Conservation (phyloP, 1,284 basidiomycete genomes). For the Phellopilus nigrolimitatus region DNA sequence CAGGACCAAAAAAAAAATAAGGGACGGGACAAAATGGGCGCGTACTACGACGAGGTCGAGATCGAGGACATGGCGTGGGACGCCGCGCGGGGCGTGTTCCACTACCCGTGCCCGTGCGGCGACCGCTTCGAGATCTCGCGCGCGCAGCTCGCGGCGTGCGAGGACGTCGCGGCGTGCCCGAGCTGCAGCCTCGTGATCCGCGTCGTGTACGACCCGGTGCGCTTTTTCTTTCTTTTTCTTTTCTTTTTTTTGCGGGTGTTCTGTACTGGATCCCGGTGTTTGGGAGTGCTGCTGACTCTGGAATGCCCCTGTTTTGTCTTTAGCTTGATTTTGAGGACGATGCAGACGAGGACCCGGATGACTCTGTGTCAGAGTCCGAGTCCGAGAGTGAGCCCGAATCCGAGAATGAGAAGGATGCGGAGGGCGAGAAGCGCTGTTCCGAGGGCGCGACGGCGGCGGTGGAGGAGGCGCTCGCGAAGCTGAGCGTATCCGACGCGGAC, state of each 20-base stretch:
- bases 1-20: no score
- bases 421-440: conserved; percentile 28
- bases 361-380: conserved; percentile 23
- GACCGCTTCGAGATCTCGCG: conserved; percentile 97
- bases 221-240: conserved; percentile 1
- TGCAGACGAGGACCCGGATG: conserved; percentile 39
- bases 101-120: conserved; percentile 98
- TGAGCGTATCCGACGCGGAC: conserved; percentile 42
- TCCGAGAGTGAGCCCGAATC: conserved; percentile 37
- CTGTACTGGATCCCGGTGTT: neutral
- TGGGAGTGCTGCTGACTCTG: neutral
- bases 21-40: conserved; percentile 58
- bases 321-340: conserved; percentile 73
- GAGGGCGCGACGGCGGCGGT: conserved; percentile 46
- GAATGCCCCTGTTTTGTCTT: neutral
- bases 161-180: conserved; percentile 96
- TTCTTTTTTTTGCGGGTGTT: neutral
- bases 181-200: conserved; percentile 93
- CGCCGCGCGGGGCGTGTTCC: conserved; percentile 74
- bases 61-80: conserved; percentile 97
- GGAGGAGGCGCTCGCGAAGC: conserved; percentile 61
- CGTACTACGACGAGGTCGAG: conserved; percentile 89
- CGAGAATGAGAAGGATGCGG: conserved; percentile 53
- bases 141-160: conserved; percentile 82
- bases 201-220: conserved; percentile 92